Evolutionary conservation across 2,329 filamentous ascomycete species (phyloP), one percentile per base, ranked within the genome.

Genomic region (Phaeoacremonium minimum): DNA sequence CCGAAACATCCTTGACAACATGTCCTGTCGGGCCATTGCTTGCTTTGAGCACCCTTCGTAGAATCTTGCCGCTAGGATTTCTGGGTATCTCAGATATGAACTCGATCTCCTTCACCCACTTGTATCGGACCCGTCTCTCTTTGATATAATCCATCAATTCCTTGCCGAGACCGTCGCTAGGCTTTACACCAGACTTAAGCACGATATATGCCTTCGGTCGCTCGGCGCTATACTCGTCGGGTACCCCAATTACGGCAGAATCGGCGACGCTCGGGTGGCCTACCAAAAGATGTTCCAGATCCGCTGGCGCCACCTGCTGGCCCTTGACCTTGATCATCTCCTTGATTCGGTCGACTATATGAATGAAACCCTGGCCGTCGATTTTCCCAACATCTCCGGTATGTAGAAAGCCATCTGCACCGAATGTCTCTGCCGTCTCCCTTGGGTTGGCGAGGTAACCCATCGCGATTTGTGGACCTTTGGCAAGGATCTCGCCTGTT

Each of bases 311-410:
- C 4, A 58, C 55, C 14, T 56, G 52, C 14, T 49, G 45, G 5
- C 56, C 56, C 28, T 55, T 58, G 13, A 55, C 52, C 37, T 60
- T 60, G 36, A 60, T 58, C 40, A 58, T 73, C 54, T 83, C 79
- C 58, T 84, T 85, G 52, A 83, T 75, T 0, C 78, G 67, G 47
- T 83, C 78, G 2, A 67, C 65, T 37, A 80, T 77, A 18, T 69
- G 67, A 8, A 83, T 60, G 44, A 78, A 63, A 0, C 74, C 77
- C 40, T 79, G 67, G 0, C 55, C 49, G 35, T 79, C 73, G 12
- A 83, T 69, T 6, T 59, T 52, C 3, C 77, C 80, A 29, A 73
- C 66, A 36, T 80, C 75, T 1, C 66, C 80, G 0, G 80, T 84
- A 40, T 79, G 71, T 14, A 83, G 60, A 48, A 77, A 69, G 0